Base-by-base conservation (phyloP, 2,329 filamentous ascomycete species). In the Podosphaera xanthii region DNA sequence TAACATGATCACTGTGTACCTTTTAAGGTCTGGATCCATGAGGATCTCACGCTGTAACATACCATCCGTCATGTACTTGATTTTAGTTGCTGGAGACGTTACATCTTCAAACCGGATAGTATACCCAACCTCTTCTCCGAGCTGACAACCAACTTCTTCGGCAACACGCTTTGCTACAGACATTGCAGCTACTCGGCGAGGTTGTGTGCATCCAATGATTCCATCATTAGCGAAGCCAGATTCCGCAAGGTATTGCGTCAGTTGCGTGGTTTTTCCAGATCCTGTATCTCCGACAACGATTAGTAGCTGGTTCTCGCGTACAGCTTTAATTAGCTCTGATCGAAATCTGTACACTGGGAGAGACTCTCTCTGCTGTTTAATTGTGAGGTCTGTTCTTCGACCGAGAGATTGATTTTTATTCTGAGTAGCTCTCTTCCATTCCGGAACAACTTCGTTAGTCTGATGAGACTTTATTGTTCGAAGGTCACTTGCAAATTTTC, bases 31-130 rank as follows among this genome's bases (percentile, higher is more conserved):
- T 4, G 85, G 81, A 70, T 97, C 91, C 61, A 88, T 90, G 9
- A 98, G 76, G 4, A 89, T 96, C 68, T 98, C 94, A 73, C 92
- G 81, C 38, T 98, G 78, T 52, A 98, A 74, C 31, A 98, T 87
- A 74, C 92, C 92, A 67, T 98, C 94, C 0, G 92, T 98, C 90
- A 98, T 96, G 71, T 98, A 98, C 72, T 98, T 98, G 73, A 98
- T 97, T 61, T 84, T 77, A 0, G 92, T 98, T 60, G 96, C 86
- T 65, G 89, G 88, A 74, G 88, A 95, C 0, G 92, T 98, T 71
- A 89, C 96, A 70, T 98, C 94, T 69, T 98, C 92, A 67, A 98
- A 98, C 59, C 92, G 89, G 69, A 98, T 98, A 0, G 92, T 89
- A 70, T 98, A 98, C 35, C 92, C 92, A 44, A 98, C 94, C 0